Conservation (phyloP, 345 rosid species). For the Moricandia moricandioides region DNA sequence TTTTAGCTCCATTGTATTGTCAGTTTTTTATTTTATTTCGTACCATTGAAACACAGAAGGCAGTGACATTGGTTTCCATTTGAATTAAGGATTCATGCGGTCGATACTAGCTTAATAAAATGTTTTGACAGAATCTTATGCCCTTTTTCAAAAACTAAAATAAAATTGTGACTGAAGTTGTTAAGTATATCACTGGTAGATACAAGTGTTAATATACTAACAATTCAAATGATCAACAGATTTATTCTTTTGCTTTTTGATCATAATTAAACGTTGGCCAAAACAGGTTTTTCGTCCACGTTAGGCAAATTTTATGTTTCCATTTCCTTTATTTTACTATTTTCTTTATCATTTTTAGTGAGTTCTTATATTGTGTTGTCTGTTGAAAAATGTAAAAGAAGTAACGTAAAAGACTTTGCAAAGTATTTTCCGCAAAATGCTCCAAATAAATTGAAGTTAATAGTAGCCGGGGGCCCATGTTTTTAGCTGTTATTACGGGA, state of each 20-base stretch:
- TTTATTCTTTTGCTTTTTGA: neutral
- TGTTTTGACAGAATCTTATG: too few species aligned
- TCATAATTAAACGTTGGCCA: neutral
- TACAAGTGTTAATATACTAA: too few species aligned
- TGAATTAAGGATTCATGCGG: too few species aligned
- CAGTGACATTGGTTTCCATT: too few species aligned
- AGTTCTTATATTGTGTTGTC: neutral
- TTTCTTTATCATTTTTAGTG: neutral
- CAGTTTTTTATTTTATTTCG: too few species aligned
- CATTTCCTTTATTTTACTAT: neutral
- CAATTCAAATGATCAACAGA: neutral
- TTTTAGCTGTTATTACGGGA: constrained; percentile 22
- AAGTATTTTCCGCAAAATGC: neutral
- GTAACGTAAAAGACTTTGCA: constrained; percentile 6
- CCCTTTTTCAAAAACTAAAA: too few species aligned
- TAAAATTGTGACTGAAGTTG: too few species aligned
- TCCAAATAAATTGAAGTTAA: neutral
- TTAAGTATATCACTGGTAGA: too few species aligned
- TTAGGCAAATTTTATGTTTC: neutral
- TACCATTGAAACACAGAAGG: too few species aligned
- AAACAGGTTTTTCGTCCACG: neutral
- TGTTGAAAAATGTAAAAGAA: neutral
- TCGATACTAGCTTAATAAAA: too few species aligned
- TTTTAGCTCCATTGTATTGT: neutral
- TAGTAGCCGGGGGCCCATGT: neutral